Evolutionary conservation across 2,329 filamentous ascomycete genomes (phyloP).

Genomic region (Fonsecaea monophora): DNA sequence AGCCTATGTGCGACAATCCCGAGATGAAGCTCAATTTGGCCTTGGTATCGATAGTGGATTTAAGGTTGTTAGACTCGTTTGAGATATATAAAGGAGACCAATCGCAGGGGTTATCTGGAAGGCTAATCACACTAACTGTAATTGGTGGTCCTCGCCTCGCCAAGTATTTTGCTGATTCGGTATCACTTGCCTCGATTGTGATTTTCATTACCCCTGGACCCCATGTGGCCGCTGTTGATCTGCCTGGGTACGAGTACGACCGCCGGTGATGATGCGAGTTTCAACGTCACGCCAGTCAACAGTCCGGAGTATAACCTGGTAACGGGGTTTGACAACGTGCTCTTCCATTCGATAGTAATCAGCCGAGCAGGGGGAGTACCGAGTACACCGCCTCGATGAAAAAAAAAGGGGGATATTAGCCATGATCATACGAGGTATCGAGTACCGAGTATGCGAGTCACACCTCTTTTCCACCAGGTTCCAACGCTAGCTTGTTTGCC

Average conservation of each 20-base stretch:
- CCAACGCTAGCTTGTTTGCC: no score
- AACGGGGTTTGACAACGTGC: neutral
- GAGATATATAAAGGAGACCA: slow-evolving; percentile 11
- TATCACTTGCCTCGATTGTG: neutral
- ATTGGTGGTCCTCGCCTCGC: neutral
- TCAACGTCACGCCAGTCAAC: neutral
- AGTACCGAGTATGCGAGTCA: neutral
- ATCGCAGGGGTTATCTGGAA: neutral
- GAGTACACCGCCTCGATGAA: neutral
- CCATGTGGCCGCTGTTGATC: slow-evolving; percentile 1
- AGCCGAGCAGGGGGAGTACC: neutral
- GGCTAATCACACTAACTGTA: neutral
- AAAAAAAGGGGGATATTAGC: neutral
- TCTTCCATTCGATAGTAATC: neutral
- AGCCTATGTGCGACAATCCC: slow-evolving; percentile 11
- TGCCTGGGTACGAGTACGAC: neutral
- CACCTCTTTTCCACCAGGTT: neutral
- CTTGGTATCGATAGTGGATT: slow-evolving; percentile 15
- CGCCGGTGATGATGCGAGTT: neutral
- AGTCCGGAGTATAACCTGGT: slow-evolving; percentile 7
- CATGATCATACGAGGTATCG: no score
- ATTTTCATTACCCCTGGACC: neutral
- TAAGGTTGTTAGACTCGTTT: neutral
- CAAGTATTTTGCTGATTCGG: neutral
- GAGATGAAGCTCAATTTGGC: slow-evolving; percentile 22